A percentile compares a stretch with the other conserved stretches of the same genome.
phyloP scores from a whole-genome alignment of 2,329 filamentous ascomycete species.

The Mollisiaceae sp. region DNA sequence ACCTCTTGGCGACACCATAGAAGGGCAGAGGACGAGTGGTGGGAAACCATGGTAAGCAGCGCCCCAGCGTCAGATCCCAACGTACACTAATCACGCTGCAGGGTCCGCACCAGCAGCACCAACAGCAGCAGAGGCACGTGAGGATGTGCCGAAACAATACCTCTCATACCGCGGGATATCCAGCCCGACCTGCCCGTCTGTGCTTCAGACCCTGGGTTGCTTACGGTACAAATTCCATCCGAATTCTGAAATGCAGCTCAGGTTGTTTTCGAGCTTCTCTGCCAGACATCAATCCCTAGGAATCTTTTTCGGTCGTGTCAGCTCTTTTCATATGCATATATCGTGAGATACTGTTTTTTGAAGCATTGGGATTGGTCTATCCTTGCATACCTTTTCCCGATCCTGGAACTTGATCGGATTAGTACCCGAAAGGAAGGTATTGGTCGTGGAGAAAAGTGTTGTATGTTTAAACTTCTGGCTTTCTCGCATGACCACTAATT shows the following conservation, averaged over 20 bases:
- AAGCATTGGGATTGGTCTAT: conserved; percentile 6
- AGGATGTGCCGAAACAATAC: background rate
- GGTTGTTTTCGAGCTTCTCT: conserved; percentile 3
- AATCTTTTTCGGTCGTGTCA: conserved; percentile 5
- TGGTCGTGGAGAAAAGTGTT: background rate
- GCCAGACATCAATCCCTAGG: background rate
- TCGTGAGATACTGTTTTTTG: background rate
- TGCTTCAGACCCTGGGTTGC: background rate
- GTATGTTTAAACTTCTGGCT: background rate
- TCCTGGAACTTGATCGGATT: background rate
- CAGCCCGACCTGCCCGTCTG: background rate
- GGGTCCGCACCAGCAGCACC: background rate
- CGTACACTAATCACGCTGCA: conserved; percentile 6
- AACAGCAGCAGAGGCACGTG: background rate
- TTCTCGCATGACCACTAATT: background rate
- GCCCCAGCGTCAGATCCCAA: background rate
- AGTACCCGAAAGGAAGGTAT: background rate
- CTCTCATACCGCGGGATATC: background rate
- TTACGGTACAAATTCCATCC: conserved; percentile 10
- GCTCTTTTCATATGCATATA: background rate
- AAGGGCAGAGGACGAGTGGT: background rate
- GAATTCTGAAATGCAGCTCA: background rate
- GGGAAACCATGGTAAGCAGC: background rate
- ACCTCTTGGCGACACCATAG: background rate
- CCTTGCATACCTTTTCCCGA: background rate